Evolutionary conservation across 2,329 filamentous ascomycete genomes (phyloP).

Genomic region (Aspergillus pseudoterreus): DNA sequence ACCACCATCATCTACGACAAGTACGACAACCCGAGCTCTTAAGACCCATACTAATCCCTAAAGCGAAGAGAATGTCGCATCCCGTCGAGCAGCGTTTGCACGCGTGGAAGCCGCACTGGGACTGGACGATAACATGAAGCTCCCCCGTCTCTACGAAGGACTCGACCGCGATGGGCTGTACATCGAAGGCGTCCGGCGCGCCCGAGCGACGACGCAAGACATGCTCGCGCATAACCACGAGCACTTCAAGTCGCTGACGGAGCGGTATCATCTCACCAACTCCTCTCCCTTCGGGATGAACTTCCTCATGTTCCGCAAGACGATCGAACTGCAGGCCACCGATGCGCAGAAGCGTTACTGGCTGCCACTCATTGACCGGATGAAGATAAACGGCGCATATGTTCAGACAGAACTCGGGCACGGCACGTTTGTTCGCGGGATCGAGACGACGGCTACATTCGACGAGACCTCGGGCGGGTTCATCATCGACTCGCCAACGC

Average conservation of each 20-base stretch:
- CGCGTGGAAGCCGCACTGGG: constrained; percentile 1
- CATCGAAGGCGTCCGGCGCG: constrained; percentile 1
- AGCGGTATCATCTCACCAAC: constrained; percentile 4
- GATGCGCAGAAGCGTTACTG: constrained; percentile 47
- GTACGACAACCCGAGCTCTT: neutral
- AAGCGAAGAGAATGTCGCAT: neutral
- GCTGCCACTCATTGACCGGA: constrained; percentile 48
- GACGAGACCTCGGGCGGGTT: neutral
- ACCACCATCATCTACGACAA: neutral
- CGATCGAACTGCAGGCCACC: constrained; percentile 47
- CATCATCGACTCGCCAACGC: constrained; percentile 1
- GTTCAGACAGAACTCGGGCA: constrained; percentile 52
- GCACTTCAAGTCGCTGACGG: constrained; percentile 3
- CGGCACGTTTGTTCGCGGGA: constrained; percentile 49
- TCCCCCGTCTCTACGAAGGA: constrained; percentile 1
- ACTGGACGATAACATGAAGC: constrained; percentile 1
- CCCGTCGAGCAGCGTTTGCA: constrained; percentile 3
- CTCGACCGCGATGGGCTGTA: constrained; percentile 2
- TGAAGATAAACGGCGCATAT: constrained; percentile 51
- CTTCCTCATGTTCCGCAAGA: constrained; percentile 47
- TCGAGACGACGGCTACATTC: constrained; percentile 30
- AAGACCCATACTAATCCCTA: neutral
- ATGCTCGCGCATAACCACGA: constrained; percentile 1
- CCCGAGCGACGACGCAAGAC: neutral
- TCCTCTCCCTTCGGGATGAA: constrained; percentile 5